Base-by-base conservation (phyloP, 2,329 filamentous ascomycete species). In the Hypoxylon sp. region DNA sequence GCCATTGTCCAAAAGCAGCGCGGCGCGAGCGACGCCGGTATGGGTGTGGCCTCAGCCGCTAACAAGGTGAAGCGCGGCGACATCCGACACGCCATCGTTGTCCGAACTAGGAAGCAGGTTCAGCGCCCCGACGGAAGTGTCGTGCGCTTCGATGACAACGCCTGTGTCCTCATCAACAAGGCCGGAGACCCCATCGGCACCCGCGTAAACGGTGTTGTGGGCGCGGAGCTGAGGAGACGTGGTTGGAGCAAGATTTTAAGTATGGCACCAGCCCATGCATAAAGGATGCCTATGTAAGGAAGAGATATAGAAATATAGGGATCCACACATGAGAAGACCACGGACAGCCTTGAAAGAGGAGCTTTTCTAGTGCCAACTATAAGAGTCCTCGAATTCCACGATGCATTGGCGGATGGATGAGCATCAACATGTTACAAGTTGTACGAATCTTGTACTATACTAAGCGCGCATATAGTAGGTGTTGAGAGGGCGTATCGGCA, bases 211-310 rank as follows among this genome's bases (percentile, higher is more conserved):
- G 93, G 94, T 72, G 89, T 98, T 48, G 96, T 99, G 48, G 96
- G 94, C 65, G 87, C 90, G 30, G 96, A 99, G 84, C 82, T 99
- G 80, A 90, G 93, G 79, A 89, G 93, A 79, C 96, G 93, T 86
- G 91, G 97, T 83, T 99, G 96, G 96, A 97, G 94, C 76, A 99
- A 98, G 88, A 98, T 99, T 76, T 82, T 99, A 78, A 97, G 93
- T 74, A 88, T 99, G 86, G 96, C 96, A 60, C 95, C 96, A 21
- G 86, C 87, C 82, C 85, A 89, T 75, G 86, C 83, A 38, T 88
- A 82, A 74, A 60, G 30, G 45, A 34, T 13, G 9, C 5, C 5
- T 14, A 9, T 7, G 6, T 30, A n/a, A 2, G 4, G 6, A n/a
- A 49, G 28, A 32, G 5, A 38, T 21, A 30, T 49, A n/a, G 17